Evolutionary conservation across 306 rosid genomes (phyloP).

Genomic region (Rosa chinensis): DNA sequence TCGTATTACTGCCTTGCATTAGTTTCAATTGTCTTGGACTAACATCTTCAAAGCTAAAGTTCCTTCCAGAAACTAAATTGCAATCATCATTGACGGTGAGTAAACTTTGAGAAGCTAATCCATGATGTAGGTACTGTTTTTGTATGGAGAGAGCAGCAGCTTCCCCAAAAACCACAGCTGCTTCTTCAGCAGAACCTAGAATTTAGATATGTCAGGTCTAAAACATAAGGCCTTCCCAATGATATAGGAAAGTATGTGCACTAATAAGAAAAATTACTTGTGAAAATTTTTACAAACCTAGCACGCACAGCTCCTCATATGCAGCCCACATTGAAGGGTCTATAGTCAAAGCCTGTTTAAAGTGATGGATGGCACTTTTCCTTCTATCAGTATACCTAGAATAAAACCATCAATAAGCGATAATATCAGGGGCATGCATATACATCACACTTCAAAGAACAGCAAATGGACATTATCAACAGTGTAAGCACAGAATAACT

Average conservation of each 20-base stretch:
- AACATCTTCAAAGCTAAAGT: slow-evolving; percentile 50
- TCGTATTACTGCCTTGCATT: slow-evolving; percentile 58
- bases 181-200: slow-evolving; percentile 95
- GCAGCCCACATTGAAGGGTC: slow-evolving; percentile 82
- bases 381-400: slow-evolving; percentile 66
- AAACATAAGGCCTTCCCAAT: background rate
- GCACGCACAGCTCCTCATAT: slow-evolving; percentile 81
- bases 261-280: slow-evolving; percentile 18
- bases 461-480: background rate
- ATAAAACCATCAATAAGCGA: slow-evolving; percentile 14
- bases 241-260: background rate
- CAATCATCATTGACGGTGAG: slow-evolving; percentile 59
- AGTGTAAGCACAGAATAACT: background rate
- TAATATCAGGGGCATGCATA: background rate
- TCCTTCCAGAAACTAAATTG: slow-evolving; percentile 54
- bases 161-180: slow-evolving; percentile 85
- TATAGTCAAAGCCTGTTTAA: slow-evolving; percentile 49
- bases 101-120: slow-evolving; percentile 45
- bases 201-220: slow-evolving; percentile 5
- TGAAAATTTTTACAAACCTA: slow-evolving; percentile 61
- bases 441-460: background rate
- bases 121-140: slow-evolving; percentile 68
- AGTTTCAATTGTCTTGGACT: slow-evolving; percentile 70
- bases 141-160: slow-evolving; percentile 82
- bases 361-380: slow-evolving; percentile 53